Conservation (phyloP, 2,329 filamentous ascomycete genomes). For the Stylonectria norvegica region DNA sequence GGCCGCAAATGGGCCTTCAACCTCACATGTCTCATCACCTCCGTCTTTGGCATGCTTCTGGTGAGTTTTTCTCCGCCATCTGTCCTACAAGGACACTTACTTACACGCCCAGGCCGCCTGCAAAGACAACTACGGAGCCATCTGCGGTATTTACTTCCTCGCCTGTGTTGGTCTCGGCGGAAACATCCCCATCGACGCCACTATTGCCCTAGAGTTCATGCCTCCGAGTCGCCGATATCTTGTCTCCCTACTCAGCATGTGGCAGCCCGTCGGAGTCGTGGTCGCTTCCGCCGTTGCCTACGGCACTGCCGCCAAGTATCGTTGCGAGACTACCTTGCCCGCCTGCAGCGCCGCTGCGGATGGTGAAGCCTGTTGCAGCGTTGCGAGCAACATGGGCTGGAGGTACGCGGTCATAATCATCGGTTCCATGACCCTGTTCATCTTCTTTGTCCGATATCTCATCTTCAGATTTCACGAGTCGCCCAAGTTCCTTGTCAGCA, state of each 20-base stretch:
- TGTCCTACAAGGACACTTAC: neutral
- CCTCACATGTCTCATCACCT: constrained; percentile 52
- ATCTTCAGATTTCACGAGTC: constrained; percentile 48
- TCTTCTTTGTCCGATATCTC: constrained; percentile 44
- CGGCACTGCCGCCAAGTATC: constrained; percentile 35
- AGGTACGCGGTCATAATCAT: constrained; percentile 45
- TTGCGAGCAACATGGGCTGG: constrained; percentile 48
- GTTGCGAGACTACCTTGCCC: constrained; percentile 39
- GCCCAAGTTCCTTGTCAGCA: constrained; percentile 44
- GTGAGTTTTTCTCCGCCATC: constrained; percentile 17
- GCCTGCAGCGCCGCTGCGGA: constrained; percentile 39
- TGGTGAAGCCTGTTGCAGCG: constrained; percentile 35
- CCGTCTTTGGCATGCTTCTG: constrained; percentile 51
- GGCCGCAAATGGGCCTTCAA: constrained; percentile 52
- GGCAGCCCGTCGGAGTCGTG: constrained; percentile 54
- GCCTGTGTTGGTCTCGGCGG: constrained; percentile 52
- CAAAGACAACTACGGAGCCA: neutral
- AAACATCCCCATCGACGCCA: constrained; percentile 55
- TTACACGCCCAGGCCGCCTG: neutral
- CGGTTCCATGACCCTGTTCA: constrained; percentile 40
- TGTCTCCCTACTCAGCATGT: constrained; percentile 50
- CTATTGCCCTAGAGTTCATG: constrained; percentile 54
- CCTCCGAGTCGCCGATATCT: constrained; percentile 45
- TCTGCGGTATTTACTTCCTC: constrained; percentile 33
- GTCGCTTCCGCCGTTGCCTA: constrained; percentile 45